Evolutionary conservation across 352 stramenopile genomes (phyloP).

Genomic region (Phytophthora syringae): DNA sequence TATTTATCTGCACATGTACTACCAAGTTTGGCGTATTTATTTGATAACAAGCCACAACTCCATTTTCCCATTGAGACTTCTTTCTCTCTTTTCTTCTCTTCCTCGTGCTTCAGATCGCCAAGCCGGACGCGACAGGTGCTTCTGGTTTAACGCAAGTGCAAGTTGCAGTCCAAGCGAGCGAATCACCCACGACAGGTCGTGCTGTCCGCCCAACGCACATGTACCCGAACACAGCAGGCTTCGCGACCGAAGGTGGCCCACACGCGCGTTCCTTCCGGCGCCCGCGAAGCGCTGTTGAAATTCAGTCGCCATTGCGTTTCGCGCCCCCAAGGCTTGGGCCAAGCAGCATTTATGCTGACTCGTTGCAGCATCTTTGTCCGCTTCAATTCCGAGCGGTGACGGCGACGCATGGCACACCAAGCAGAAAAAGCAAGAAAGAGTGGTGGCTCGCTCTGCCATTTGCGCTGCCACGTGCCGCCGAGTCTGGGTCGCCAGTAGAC

Average conservation of each 20-base stretch:
- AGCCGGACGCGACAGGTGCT: constrained; percentile 21
- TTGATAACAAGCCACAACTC: constrained; percentile 14
- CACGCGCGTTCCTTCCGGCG: not conserved
- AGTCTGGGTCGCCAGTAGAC: no score
- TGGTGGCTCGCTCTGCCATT: not conserved
- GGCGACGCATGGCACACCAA: constrained; percentile 27
- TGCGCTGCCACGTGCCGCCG: no score
- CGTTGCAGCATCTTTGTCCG: constrained; percentile 28
- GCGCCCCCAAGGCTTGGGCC: no score
- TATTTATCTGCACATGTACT: constrained; percentile 55
- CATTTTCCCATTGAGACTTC: no score
- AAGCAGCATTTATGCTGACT: constrained; percentile 30
- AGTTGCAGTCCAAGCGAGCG: constrained; percentile 20
- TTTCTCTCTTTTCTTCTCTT: constrained; percentile 1
- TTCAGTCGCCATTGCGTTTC: constrained; percentile 22
- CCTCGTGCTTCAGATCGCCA: constrained; percentile 15
- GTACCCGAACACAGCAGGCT: not conserved
- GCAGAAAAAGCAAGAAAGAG: constrained; percentile 16
- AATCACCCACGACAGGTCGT: constrained; percentile 4
- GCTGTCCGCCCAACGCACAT: constrained; percentile 1
- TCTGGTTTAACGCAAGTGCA: constrained; percentile 20
- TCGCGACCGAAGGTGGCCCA: not conserved
- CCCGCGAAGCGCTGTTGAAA: constrained; percentile 9
- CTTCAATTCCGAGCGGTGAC: constrained; percentile 25
- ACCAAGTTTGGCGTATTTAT: constrained; percentile 40